Conservation (phyloP, 1,284 basidiomycete species). For the Agaricales sp. region DNA sequence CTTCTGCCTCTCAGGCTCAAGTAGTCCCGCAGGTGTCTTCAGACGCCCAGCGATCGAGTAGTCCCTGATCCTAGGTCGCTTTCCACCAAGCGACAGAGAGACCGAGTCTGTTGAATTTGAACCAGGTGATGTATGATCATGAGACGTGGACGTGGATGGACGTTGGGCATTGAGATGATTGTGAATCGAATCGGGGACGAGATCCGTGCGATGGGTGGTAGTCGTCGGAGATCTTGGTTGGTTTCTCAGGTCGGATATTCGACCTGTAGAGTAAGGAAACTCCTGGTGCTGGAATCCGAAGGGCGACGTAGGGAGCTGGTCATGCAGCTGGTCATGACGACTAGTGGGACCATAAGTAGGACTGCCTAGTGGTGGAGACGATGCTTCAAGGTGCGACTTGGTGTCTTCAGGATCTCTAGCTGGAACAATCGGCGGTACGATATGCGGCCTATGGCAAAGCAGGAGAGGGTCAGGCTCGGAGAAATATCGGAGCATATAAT, state of each 20-base stretch:
- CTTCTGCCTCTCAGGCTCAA: neutral
- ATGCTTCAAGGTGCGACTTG: no score
- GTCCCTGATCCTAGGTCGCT: neutral
- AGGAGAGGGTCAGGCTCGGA: neutral
- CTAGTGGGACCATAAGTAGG: no score
- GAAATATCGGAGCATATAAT: neutral
- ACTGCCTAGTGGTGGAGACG: no score
- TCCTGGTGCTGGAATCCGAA: neutral
- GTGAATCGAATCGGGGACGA: slow-evolving; percentile 50
- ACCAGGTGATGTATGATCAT: neutral
- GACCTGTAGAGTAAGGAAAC: neutral
- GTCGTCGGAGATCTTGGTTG: neutral
- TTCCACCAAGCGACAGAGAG: neutral
- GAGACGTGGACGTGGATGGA: neutral
- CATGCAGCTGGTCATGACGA: neutral
- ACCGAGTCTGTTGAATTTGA: neutral
- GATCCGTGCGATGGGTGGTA: neutral
- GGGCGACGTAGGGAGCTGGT: neutral
- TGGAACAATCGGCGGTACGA: neutral
- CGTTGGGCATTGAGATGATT: slow-evolving; percentile 78
- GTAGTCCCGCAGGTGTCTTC: neutral
- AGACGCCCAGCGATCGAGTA: neutral
- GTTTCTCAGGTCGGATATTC: neutral
- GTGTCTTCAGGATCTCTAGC: neutral
- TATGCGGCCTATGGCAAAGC: neutral